A percentile compares a stretch with the other conserved stretches of the same genome.
These are phyloP conservation scores for Chlamydomonas sphaeroides DNA, from an alignment of 139 green algal genomes.

Conservation along the genomic window DNA sequence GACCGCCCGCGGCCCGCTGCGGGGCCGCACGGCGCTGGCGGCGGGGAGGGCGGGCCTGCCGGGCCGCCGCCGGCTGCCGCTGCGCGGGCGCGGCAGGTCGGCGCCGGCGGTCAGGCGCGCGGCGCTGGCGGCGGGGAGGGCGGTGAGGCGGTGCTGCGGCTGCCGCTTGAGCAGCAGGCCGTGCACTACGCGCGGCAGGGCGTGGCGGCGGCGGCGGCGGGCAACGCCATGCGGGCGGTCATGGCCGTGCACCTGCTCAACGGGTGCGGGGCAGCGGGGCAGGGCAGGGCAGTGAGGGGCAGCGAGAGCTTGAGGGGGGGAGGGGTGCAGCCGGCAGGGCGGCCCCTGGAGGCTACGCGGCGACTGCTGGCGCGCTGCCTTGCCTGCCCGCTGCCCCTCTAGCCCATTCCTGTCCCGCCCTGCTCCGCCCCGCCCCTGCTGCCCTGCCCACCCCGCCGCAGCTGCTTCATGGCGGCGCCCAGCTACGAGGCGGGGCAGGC, in stretches of 20 bases:
- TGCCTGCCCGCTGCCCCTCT: no score
- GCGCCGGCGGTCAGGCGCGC: not conserved
- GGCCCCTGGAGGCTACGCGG: no score
- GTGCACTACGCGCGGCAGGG: not conserved
- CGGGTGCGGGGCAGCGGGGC: not conserved
- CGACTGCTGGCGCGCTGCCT: no score
- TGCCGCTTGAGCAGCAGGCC: not conserved
- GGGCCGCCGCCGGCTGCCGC: not conserved
- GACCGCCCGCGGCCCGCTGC: no score
- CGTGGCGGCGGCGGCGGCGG: not conserved
- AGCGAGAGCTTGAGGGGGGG: no score
- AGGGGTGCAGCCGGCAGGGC: no score
- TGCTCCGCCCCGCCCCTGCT: no score
- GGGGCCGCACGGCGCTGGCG: no score
- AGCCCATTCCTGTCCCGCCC: no score
- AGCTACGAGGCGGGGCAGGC: not conserved
- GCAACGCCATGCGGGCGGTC: not conserved
- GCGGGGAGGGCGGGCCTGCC: not conserved
- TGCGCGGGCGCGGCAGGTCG: not conserved
- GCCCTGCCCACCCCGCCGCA: no score
- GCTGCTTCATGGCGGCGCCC: not conserved
- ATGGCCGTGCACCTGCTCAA: conserved; percentile 35
- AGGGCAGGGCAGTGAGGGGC: no score
- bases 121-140: not conserved
- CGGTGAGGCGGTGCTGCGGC: not conserved